Percentiles rank a stretch among this genome's conserved stretches.
Conservation (phyloP, 1,284 basidiomycete species). For the Hemileia vastatrix region DNA sequence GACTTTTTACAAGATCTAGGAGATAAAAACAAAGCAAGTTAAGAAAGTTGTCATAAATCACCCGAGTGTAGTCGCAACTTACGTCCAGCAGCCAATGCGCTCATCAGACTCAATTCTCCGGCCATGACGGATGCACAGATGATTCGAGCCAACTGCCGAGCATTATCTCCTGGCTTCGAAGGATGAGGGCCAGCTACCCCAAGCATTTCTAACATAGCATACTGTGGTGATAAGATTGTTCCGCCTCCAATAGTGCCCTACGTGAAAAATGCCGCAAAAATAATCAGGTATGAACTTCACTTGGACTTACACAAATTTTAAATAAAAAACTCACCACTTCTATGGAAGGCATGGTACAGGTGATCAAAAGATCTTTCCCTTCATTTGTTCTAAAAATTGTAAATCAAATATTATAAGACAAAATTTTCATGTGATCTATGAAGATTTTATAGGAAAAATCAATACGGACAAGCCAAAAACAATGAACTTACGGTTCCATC, state of each 20-base stretch:
- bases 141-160: constrained; percentile 72
- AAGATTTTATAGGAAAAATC: no score
- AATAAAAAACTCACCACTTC: constrained; percentile 58
- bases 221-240: constrained; percentile 69
- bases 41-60: background rate
- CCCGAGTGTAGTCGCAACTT: background rate
- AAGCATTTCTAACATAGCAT: constrained; percentile 82
- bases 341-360: constrained; percentile 87
- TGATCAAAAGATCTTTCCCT: constrained; percentile 81
- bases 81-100: constrained; percentile 76
- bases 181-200: constrained; percentile 77
- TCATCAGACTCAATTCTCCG: constrained; percentile 77
- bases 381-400: constrained; percentile 54
- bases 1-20: constrained; percentile 22
- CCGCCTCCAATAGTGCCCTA: constrained; percentile 46
- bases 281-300: background rate
- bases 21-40: background rate
- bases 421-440: background rate
- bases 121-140: constrained; percentile 88
- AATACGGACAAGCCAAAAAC: no score
- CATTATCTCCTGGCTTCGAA: constrained; percentile 71
- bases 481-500: constrained; percentile 63
- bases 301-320: background rate
- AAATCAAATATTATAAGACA: background rate
- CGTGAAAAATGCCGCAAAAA: constrained; percentile 8